phyloP scores from a whole-genome alignment of 140 eudicot species.

The Anethum foeniculum region DNA sequence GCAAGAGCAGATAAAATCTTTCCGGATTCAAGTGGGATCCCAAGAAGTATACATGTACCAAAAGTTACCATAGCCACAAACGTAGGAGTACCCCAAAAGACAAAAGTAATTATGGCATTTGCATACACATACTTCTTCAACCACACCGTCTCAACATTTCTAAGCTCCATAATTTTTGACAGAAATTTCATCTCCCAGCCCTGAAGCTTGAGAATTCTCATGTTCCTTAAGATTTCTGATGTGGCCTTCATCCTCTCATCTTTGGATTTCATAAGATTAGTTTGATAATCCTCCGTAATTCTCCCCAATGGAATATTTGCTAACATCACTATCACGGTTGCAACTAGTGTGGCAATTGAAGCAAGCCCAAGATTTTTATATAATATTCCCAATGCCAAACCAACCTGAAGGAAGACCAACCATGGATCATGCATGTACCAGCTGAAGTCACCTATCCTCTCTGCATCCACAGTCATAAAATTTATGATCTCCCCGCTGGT shows the following conservation, averaged over 20 bases:
- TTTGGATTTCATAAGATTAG: conserved; percentile 61
- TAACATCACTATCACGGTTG: conserved; percentile 57
- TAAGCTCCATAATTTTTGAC: conserved; percentile 53
- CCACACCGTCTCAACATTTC: conserved; percentile 57
- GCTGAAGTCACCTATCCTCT: conserved; percentile 54
- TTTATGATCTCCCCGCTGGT: conserved; percentile 83
- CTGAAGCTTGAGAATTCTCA: conserved; percentile 92
- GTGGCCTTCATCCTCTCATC: conserved; percentile 89
- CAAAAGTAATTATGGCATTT: conserved; percentile 37
- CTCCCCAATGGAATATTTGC: conserved; percentile 65
- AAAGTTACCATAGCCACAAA: conserved; percentile 70
- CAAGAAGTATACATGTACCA: conserved; percentile 57
- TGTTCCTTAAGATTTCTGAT: conserved; percentile 84
- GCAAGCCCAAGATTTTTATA: conserved; percentile 70
- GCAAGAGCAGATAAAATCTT: conserved; percentile 87
- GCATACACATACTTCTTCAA: conserved; percentile 55
- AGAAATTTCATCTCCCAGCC: conserved; percentile 96
- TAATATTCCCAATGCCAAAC: conserved; percentile 48
- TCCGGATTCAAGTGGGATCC: conserved; percentile 88
- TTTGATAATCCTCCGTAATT: conserved; percentile 57
- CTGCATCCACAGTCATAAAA: conserved; percentile 85
- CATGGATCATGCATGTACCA: conserved; percentile 89
- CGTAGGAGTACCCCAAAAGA: conserved; percentile 87
- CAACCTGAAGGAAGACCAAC: conserved; percentile 60
- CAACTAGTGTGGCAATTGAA: conserved; percentile 47